These are phyloP conservation scores for Mortierella sp. DNA, from an alignment of 371 early-diverging fungal genomes.

Conservation along the genomic window DNA sequence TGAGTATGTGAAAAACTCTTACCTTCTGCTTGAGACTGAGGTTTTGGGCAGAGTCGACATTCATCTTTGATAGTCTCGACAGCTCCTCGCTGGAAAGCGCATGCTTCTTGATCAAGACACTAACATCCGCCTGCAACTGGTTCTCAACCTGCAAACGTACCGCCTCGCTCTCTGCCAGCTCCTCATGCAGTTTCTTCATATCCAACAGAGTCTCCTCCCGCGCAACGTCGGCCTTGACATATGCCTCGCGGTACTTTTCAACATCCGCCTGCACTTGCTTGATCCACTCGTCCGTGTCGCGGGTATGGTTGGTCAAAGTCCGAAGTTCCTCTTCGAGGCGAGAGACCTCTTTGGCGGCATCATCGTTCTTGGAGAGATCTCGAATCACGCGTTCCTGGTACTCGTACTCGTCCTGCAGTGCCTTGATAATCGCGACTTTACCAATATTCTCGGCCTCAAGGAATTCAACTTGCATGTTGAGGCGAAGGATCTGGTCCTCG, in stretches of 20 bases:
- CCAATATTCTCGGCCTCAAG: constrained; percentile 56
- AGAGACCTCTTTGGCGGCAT: constrained; percentile 34
- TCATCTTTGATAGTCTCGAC: constrained; percentile 49
- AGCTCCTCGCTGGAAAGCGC: constrained; percentile 27
- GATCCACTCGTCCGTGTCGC: constrained; percentile 51
- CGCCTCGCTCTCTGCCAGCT: constrained; percentile 43
- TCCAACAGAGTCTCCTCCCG: constrained; percentile 52
- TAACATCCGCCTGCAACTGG: constrained; percentile 46
- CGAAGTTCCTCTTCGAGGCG: constrained; percentile 43
- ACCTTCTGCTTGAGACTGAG: constrained; percentile 51
- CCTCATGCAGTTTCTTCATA: constrained; percentile 52
- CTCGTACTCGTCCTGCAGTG: constrained; percentile 50
- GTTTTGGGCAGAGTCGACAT: constrained; percentile 45
- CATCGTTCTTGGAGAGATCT: constrained; percentile 51
- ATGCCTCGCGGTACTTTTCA: constrained; percentile 45
- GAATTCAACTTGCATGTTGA: constrained; percentile 40
- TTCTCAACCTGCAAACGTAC: constrained; percentile 33
- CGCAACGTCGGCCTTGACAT: constrained; percentile 49
- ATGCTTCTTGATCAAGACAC: constrained; percentile 46
- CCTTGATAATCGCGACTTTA: constrained; percentile 51
- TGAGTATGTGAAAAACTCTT: not conserved
- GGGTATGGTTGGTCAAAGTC: constrained; percentile 30
- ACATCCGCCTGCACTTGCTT: constrained; percentile 45
- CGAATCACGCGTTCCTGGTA: constrained; percentile 52
- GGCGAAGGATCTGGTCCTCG: constrained; percentile 42